A percentile compares a stretch with the other conserved stretches of the same genome.
These are phyloP conservation scores for Teratosphaeria pseudoeucalypti DNA, from an alignment of 2,329 filamentous ascomycete genomes.

Conservation along the genomic window DNA sequence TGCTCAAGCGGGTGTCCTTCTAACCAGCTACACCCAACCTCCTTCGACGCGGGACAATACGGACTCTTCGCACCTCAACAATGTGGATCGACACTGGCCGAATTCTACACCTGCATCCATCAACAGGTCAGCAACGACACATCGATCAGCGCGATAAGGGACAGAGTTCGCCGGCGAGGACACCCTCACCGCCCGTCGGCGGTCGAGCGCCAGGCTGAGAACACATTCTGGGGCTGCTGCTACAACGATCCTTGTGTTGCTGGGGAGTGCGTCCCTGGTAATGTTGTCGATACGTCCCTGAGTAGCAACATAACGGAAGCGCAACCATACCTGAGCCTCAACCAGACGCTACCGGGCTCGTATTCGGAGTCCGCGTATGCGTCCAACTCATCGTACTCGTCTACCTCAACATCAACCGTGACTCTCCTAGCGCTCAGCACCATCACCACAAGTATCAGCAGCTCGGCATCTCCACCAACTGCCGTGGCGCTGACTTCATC, in stretches of 20 bases:
- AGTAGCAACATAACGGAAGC: not conserved
- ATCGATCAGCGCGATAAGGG: not conserved
- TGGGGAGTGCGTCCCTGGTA: not conserved
- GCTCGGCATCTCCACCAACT: not conserved
- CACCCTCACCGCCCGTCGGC: too few relatives aligned
- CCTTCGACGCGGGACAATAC: not conserved
- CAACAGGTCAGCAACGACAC: not conserved
- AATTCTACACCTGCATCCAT: not conserved
- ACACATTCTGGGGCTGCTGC: not conserved
- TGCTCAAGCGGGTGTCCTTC: not conserved
- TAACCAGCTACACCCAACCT: not conserved
- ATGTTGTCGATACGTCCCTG: not conserved
- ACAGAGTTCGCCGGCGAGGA: too few relatives aligned
- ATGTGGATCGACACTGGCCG: not conserved
- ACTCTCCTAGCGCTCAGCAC: not conserved
- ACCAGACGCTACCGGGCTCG: not conserved
- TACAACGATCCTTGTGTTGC: not conserved
- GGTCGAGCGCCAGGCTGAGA: not conserved
- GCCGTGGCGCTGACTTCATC: not conserved
- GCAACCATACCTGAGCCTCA: not conserved
- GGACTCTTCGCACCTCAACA: not conserved
- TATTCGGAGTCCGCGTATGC: not conserved
- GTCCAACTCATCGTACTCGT: not conserved
- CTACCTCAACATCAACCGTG: not conserved
- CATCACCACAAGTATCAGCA: not conserved